Conservation (phyloP, 768 basidiomycete species). For the Tephrocybe sp. region DNA sequence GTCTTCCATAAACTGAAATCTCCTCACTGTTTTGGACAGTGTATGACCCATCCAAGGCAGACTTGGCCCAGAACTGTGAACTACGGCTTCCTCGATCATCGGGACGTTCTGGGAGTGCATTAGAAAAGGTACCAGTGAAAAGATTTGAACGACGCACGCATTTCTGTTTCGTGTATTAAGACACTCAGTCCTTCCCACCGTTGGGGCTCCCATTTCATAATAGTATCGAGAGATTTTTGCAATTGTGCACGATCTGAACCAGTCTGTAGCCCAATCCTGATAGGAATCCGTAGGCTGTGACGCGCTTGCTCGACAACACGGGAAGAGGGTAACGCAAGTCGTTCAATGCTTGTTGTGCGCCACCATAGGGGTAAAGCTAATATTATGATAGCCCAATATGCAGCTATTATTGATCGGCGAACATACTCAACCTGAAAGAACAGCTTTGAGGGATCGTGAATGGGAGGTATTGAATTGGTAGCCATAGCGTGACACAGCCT, state of each 20-base stretch:
- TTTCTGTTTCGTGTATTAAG: constrained; percentile 23
- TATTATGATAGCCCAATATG: constrained; percentile 80
- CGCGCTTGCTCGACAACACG: constrained; percentile 55
- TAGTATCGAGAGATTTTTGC: constrained; percentile 24
- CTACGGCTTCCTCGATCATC: constrained; percentile 1
- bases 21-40: constrained; percentile 19
- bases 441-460: constrained; percentile 48
- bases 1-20: constrained; percentile 24
- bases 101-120: background rate
- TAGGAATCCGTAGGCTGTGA: constrained; percentile 45
- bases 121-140: background rate
- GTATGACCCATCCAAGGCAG: constrained; percentile 18
- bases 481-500: constrained; percentile 8
- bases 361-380: constrained; percentile 91
- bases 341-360: constrained; percentile 87
- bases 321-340: constrained; percentile 66
- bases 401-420: constrained; percentile 61
- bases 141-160: too few relatives aligned
- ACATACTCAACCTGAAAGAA: constrained; percentile 50
- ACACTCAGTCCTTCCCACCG: constrained; percentile 48
- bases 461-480: constrained; percentile 14
- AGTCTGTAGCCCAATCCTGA: constrained; percentile 40
- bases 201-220: constrained; percentile 21
- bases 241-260: constrained; percentile 16
- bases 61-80: background rate